Conservation (phyloP, 192 early-diverging fungal species). For the Neocallimastix lanati region DNA sequence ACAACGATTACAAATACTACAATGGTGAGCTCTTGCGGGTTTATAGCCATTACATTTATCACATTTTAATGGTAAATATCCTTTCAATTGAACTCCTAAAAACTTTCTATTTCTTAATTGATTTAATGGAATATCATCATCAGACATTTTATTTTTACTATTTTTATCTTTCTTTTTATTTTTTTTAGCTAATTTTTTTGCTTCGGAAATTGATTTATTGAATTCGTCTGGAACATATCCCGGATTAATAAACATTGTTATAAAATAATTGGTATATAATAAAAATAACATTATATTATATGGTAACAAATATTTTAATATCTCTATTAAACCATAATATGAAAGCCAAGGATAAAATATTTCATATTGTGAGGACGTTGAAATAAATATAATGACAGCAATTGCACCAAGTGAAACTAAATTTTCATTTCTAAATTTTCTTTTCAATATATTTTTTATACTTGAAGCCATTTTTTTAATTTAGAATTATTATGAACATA, state of each 20-base stretch:
- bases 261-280: not conserved
- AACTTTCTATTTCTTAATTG: not conserved
- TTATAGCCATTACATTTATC: not conserved
- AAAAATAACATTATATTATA: not conserved
- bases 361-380: not conserved
- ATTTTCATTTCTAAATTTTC: not conserved
- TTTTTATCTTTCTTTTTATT: not conserved
- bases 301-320: not conserved
- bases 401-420: not conserved
- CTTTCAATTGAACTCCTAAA: not conserved
- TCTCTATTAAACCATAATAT: not conserved
- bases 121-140: not conserved
- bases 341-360: not conserved
- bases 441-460: not conserved
- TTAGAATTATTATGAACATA: too few species aligned
- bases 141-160: not conserved
- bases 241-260: not conserved
- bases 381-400: not conserved
- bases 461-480: too few species aligned
- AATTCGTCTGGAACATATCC: not conserved
- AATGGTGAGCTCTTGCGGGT: not conserved
- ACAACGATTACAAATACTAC: slow-evolving; percentile 14
- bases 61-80: not conserved
- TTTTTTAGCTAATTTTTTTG: not conserved
- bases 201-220: not conserved